These are phyloP conservation scores for Arthrobotrys conoides DNA, from an alignment of 2,329 filamentous ascomycete genomes.

Conservation along the genomic window DNA sequence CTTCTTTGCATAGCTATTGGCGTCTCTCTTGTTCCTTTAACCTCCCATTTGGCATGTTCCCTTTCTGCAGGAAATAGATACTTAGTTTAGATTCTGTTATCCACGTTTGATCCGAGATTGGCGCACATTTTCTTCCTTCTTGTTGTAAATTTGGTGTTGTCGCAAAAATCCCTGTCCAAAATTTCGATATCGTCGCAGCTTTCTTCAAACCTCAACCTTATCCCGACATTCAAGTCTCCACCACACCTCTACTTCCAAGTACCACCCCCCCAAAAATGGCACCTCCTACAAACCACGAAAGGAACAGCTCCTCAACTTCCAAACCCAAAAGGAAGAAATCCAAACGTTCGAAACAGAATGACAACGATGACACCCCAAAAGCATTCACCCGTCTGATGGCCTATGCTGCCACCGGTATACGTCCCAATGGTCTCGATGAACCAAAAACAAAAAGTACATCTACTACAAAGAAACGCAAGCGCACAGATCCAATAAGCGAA, in stretches of 20 bases:
- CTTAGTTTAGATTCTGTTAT: too few species aligned
- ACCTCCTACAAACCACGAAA: conserved; percentile 54
- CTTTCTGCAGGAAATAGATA: too few species aligned
- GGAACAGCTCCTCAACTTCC: conserved; percentile 12
- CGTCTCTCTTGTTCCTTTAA: not conserved
- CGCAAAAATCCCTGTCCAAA: conserved; percentile 44
- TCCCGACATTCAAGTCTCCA: not conserved
- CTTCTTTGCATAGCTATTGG: conserved; percentile 25
- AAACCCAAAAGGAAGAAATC: conserved; percentile 22
- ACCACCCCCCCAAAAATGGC: conserved; percentile 26
- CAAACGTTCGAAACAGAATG: conserved; percentile 62
- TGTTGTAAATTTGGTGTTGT: conserved; percentile 52
- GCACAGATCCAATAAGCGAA: conserved; percentile 13
- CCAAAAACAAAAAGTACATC: conserved; percentile 67
- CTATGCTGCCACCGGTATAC: conserved; percentile 75
- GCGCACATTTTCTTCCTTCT: not conserved
- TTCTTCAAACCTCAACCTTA: conserved; percentile 6
- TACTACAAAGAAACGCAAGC: conserved; percentile 70
- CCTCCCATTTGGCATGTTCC: too few species aligned
- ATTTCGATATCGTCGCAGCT: conserved; percentile 28
- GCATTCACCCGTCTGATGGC: conserved; percentile 90
- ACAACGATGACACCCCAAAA: conserved; percentile 84
- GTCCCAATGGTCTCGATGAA: conserved; percentile 78
- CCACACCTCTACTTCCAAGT: too few species aligned
- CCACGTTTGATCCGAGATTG: too few species aligned